phyloP scores from a whole-genome alignment of 176 grass and related monocot genomes.

The Oryza glumipatula region DNA sequence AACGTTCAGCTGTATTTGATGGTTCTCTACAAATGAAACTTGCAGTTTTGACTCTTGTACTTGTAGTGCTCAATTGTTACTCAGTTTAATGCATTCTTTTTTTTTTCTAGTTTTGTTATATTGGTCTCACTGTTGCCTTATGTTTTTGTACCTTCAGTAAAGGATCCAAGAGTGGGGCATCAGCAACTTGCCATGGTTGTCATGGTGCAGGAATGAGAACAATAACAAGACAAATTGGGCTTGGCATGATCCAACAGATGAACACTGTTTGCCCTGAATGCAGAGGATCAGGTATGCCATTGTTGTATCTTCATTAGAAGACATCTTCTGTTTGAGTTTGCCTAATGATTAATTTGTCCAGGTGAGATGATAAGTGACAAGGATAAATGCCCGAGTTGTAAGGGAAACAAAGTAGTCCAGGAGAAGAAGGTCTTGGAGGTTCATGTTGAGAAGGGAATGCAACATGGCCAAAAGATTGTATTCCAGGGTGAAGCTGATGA shows the following conservation, averaged over 20 bases:
- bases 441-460: conserved; percentile 97
- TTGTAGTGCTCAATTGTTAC: conserved; percentile 2
- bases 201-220: conserved; percentile 80
- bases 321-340: conserved; percentile 21
- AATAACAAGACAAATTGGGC: conserved; percentile 84
- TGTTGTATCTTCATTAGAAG: conserved; percentile 26
- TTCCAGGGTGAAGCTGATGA: conserved; percentile 98
- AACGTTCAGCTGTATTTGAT: not conserved
- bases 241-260: conserved; percentile 99
- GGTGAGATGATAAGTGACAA: conserved; percentile 94
- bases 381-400: conserved; percentile 82
- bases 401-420: conserved; percentile 68
- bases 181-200: conserved; percentile 75
- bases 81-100: not conserved
- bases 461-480: conserved; percentile 89
- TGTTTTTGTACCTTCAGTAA: conserved; percentile 57
- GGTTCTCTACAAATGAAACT: not conserved
- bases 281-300: conserved; percentile 69
- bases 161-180: conserved; percentile 86
- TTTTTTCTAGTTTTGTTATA: conserved; percentile 17
- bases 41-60: conserved; percentile 9
- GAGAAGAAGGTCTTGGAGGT: conserved; percentile 95
- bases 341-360: conserved; percentile 44
- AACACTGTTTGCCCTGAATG: conserved; percentile 84
- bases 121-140: conserved; percentile 26